Percentiles rank a stretch among this genome's conserved stretches.
phyloP scores from a whole-genome alignment of 202 grass and related monocot genomes.

The Brachypodium distachyon region DNA sequence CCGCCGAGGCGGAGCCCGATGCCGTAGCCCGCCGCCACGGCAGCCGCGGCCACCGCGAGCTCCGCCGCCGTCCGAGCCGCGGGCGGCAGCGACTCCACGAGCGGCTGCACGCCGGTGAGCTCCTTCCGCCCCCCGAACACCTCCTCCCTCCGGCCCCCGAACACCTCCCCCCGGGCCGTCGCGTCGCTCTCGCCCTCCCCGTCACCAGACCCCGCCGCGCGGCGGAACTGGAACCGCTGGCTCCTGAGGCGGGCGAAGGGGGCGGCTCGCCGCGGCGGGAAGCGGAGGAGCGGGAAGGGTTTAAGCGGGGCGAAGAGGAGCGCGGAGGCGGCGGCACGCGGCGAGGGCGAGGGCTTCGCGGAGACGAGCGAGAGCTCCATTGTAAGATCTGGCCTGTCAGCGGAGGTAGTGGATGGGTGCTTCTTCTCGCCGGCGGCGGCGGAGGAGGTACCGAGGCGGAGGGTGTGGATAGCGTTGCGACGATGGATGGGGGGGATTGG shows the following conservation, averaged over 20 bases:
- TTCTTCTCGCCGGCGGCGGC: background rate
- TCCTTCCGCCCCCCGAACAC: constrained; percentile 55
- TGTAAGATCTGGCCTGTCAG: background rate
- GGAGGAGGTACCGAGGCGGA: background rate
- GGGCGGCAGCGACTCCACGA: constrained; percentile 55
- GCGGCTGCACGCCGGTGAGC: constrained; percentile 52
- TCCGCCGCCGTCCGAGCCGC: constrained; percentile 60
- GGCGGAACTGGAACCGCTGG: background rate
- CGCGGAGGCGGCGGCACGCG: background rate
- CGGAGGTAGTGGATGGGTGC: background rate
- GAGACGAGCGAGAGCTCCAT: constrained; percentile 31
- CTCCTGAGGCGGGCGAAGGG: constrained; percentile 11
- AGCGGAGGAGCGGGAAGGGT: constrained; percentile 32
- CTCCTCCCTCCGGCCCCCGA: background rate
- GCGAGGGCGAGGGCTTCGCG: constrained; percentile 10
- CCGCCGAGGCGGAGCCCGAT: constrained; percentile 51
- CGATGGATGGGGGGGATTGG: constrained; percentile 11
- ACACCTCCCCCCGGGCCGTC: background rate
- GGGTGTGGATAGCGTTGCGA: constrained; percentile 9
- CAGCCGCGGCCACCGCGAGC: constrained; percentile 43
- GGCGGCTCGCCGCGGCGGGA: constrained; percentile 15
- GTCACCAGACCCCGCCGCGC: background rate
- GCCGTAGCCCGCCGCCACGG: constrained; percentile 55
- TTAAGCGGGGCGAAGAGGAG: constrained; percentile 49
- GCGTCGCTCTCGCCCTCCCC: background rate